These are phyloP conservation scores for Suillus ampliporus DNA, from an alignment of 768 basidiomycete genomes.

Conservation along the genomic window DNA sequence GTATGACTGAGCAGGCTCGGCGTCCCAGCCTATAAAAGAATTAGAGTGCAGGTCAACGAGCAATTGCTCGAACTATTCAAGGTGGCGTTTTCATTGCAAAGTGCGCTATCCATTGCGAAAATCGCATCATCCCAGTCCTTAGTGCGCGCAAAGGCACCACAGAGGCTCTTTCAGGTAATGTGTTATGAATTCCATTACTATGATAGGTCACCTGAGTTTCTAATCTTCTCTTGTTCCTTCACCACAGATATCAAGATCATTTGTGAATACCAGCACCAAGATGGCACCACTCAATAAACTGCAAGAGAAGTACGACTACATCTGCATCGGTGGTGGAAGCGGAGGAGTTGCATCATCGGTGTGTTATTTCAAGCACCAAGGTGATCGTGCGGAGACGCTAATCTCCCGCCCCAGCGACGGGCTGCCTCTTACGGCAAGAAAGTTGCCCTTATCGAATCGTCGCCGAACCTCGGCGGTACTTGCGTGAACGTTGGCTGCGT, in stretches of 20 bases:
- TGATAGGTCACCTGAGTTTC: constrained; percentile 1
- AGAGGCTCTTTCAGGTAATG: constrained; percentile 34
- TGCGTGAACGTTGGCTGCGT: constrained; percentile 99
- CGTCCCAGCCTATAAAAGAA: not conserved
- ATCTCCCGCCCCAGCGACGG: constrained; percentile 64
- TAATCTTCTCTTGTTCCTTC: constrained; percentile 2
- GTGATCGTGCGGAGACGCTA: constrained; percentile 18
- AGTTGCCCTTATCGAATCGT: constrained; percentile 86
- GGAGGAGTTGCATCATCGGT: constrained; percentile 91
- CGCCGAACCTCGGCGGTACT: constrained; percentile 83
- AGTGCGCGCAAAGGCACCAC: constrained; percentile 14
- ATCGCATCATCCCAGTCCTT: constrained; percentile 14
- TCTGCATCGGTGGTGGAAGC: constrained; percentile 92
- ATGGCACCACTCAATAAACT: constrained; percentile 80
- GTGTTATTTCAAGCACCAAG: constrained; percentile 40
- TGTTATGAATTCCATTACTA: constrained; percentile 14
- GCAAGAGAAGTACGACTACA: constrained; percentile 78
- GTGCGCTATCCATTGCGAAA: constrained; percentile 19
- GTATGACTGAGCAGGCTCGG: constrained; percentile 1
- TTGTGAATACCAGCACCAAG: constrained; percentile 43
- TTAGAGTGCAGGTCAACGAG: not conserved
- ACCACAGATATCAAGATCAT: constrained; percentile 52
- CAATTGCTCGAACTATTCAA: constrained; percentile 1
- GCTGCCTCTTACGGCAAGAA: constrained; percentile 92
- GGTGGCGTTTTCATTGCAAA: constrained; percentile 15